Evolutionary conservation across 345 rosid genomes (phyloP), one percentile per base, ranked within the genome.

Genomic region (Anacardium occidentale): DNA sequence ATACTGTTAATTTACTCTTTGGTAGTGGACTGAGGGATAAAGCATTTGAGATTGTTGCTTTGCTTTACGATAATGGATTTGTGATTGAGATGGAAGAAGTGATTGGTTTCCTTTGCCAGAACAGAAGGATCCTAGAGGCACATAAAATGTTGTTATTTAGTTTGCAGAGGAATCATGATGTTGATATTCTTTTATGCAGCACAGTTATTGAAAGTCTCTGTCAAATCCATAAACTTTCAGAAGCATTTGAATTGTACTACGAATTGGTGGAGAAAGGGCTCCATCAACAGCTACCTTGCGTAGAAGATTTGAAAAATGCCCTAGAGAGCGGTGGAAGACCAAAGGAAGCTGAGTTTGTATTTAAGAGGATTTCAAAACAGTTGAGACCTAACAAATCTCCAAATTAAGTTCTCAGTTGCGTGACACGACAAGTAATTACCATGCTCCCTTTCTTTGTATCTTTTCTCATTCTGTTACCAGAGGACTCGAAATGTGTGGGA

Each of bases 221-320:
- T 80, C 82, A 72, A 80, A 57, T 51, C 64, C 84, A 75, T 71
- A 85, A 77, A 74, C 81, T 75, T 71, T 70, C 82, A 51, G 95
- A 93, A 76, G 97, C 95, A 69, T 91, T 89, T 79, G 62, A 74
- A 58, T 80, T 91, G 84, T 89, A 83, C 73, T 83, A 83, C 51
- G 89, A 85, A 71, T 73, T 91, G 77, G 90, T 84, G 72, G 98
- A 91, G 82, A 80, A 77, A 62, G 89, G 87, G 55, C 78, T 78
- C 20, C 77, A 80, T 74, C 82, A 69, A 62, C 77, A 81, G 66
- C 85, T 91, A 80, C 77, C 80, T 68, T 85, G 93, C 79, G 64
- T 82, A 11, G 81, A 83, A 64, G 83, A 76, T 71, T 70, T 93
- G 84, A 83, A 64, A 75, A 70, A 63, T 73, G 81, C 91, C 69